Base-by-base conservation (phyloP, 1,284 basidiomycete species). In the Ustilago loliicola region DNA sequence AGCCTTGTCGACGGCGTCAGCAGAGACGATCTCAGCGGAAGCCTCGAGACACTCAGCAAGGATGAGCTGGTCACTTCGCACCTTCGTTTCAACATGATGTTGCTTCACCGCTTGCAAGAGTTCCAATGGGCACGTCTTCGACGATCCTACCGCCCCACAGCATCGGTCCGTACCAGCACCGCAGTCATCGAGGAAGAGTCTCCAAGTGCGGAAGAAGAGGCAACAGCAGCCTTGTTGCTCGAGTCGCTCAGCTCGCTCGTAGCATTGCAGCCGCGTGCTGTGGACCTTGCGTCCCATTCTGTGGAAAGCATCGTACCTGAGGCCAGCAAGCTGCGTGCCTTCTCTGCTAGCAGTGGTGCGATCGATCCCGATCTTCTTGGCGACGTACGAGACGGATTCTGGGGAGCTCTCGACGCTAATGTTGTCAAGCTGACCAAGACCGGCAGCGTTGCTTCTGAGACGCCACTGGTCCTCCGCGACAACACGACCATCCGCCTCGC, bases 91-190 rank as follows among this genome's bases (percentile, higher is more conserved):
- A 82, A 82, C 67, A 62, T 65, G 59, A 70, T 67, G 65, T 64
- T 78, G 25, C 56, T 82, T 11, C 72, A 75, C 25, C 70, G 73
- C n/a, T 66, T 83, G 62, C 81, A 83, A 59, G 75, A 80, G 50
- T 69, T 77, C n/a, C 81, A 83, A 48, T 83, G 81, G 81, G 70
- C 77, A 17, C 73, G 81, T 13, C 57, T 75, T 19, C 77, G 81
- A 30, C 61, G 66, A 50, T 75, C 75, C 7, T 70, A 70, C 32
- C 32, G 8, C 17, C 66, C 69, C 1, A 23, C 62, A 10, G 17
- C 30, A n/a, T 45, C 45, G 11, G 40, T 56, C 21, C 71, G 61
- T 32, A 62, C 42, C 10, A 50, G 47, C 29, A 40, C 25, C 19
- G 1, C 45, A 9, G 42, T 47, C 5, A 17, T 42, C 25, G 62